A percentile compares a stretch with the other conserved stretches of the same genome.
Conservation (phyloP, 495 filamentous ascomycete genomes). For the Collariella sp. region DNA sequence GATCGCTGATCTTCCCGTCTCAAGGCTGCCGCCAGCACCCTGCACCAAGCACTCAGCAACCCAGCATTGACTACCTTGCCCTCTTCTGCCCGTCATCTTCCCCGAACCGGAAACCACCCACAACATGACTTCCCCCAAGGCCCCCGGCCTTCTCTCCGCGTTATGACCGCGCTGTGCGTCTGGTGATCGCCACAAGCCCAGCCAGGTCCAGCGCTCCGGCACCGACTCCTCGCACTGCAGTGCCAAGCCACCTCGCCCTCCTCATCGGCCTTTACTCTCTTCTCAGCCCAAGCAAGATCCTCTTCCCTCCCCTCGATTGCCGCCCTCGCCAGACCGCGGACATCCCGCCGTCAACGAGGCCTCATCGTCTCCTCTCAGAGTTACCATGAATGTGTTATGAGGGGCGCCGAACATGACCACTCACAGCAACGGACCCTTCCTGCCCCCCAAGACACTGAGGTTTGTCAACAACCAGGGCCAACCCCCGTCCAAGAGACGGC, state of each 20-base stretch:
- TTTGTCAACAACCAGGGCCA: slow-evolving; percentile 78
- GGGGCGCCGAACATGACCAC: slow-evolving; percentile 32
- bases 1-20: slow-evolving; percentile 1
- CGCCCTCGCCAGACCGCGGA: background rate
- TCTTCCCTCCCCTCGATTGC: background rate
- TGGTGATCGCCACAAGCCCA: slow-evolving; percentile 17
- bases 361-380: slow-evolving; percentile 2
- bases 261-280: background rate
- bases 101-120: slow-evolving; percentile 11
- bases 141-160: slow-evolving; percentile 11
- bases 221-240: slow-evolving; percentile 1
- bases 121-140: slow-evolving; percentile 19
- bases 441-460: slow-evolving; percentile 52
- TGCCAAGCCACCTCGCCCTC: slow-evolving; percentile 6
- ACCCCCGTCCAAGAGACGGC: slow-evolving; percentile 68
- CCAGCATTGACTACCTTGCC: background rate
- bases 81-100: background rate
- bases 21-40: background rate
- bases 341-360: slow-evolving; percentile 9
- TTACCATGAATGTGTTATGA: slow-evolving; percentile 28
- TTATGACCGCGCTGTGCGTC: slow-evolving; percentile 24
- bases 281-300: background rate
- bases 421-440: slow-evolving; percentile 35
- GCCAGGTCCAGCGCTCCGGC: background rate
- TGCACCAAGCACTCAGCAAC: background rate